Conservation (phyloP, 2,329 filamentous ascomycete species). For the Fusarium illudens region DNA sequence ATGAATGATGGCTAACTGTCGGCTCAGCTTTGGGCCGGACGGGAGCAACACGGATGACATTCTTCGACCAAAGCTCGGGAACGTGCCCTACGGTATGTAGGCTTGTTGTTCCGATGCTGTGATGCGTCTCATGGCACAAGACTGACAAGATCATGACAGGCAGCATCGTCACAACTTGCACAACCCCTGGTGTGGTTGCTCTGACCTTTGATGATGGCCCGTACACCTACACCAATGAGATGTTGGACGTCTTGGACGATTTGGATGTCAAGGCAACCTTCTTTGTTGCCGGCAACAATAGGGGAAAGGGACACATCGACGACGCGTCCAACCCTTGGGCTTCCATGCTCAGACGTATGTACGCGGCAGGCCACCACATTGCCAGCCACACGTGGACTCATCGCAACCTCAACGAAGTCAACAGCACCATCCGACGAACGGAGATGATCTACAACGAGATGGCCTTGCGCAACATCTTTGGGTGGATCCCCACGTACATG, state of each 20-base stretch:
- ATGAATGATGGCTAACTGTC: conserved; percentile 17
- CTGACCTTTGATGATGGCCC: conserved; percentile 60
- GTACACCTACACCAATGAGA: conserved; percentile 50
- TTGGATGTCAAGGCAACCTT: conserved; percentile 50
- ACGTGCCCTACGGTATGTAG: conserved; percentile 50
- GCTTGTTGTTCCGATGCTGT: background rate
- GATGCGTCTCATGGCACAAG: conserved; percentile 7
- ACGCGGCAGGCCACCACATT: conserved; percentile 55
- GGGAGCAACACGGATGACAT: conserved; percentile 46
- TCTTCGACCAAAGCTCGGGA: conserved; percentile 44
- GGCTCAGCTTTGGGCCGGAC: conserved; percentile 44
- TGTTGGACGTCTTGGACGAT: conserved; percentile 51
- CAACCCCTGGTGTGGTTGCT: conserved; percentile 49
- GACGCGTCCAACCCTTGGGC: conserved; percentile 46
- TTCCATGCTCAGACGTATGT: conserved; percentile 52
- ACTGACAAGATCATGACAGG: conserved; percentile 41
- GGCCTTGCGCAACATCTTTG: conserved; percentile 53
- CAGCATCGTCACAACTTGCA: conserved; percentile 48
- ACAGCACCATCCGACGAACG: conserved; percentile 44
- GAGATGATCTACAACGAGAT: conserved; percentile 58
- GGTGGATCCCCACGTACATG: conserved; percentile 55
- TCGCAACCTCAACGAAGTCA: conserved; percentile 50
- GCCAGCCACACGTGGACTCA: conserved; percentile 60
- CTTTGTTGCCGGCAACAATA: conserved; percentile 55
- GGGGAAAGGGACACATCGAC: conserved; percentile 53